These are phyloP conservation scores for Trypanosomatidae sp. DNA, from an alignment of 208 protist species.

Conservation along the genomic window DNA sequence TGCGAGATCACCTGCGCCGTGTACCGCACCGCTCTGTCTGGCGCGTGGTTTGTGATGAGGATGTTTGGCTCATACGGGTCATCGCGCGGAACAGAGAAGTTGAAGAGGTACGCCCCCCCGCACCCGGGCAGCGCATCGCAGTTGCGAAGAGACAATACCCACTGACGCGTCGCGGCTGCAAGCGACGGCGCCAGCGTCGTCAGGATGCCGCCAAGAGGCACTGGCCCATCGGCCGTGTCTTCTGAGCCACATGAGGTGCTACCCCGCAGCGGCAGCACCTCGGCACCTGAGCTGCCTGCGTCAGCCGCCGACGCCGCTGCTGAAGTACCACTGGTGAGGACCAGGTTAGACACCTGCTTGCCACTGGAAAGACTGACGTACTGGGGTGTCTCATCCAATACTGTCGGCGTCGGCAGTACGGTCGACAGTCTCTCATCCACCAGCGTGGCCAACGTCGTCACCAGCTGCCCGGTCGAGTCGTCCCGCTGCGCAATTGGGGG, in stretches of 20 bases:
- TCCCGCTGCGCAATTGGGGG: background rate
- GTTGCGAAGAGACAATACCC: constrained; percentile 63
- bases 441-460: background rate
- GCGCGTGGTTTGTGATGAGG: constrained; percentile 61
- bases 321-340: background rate
- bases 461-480: background rate
- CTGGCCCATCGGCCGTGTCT: background rate
- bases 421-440: background rate
- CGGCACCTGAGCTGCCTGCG: background rate
- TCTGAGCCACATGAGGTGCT: constrained; percentile 6
- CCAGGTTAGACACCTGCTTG: constrained; percentile 1
- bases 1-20: constrained; percentile 69
- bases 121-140: constrained; percentile 50
- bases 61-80: constrained; percentile 70
- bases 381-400: background rate
- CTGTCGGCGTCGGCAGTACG: background rate
- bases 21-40: constrained; percentile 61
- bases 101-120: constrained; percentile 53
- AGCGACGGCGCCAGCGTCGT: constrained; percentile 8
- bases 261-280: background rate
- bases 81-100: constrained; percentile 66
- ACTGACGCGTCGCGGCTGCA: constrained; percentile 20
- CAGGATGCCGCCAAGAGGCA: background rate
- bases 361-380: background rate
- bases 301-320: constrained; percentile 1